Evolutionary conservation across 441 rosid genomes (phyloP), one percentile per base, ranked within the genome.

Genomic region (Pelargonium citronellum): DNA sequence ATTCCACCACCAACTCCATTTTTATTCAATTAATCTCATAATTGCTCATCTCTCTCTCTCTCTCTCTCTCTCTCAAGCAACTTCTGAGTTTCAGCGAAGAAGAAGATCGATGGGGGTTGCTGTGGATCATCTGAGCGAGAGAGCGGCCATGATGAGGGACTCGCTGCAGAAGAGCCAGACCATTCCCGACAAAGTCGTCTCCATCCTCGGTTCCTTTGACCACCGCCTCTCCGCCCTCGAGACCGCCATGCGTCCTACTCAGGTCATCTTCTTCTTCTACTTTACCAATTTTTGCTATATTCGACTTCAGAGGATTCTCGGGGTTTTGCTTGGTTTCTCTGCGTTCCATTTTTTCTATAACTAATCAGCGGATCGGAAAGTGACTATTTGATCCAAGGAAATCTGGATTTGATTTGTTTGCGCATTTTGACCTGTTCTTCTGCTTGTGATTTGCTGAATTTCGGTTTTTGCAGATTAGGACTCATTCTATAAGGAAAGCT

Each of bases 201-300:
- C 96, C 2, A 90, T 94, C 76, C 96, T 91, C 17, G 99, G 97
- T 20, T 91, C 99, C 58, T 94, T 94, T 69, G 99, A 91, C 70
- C 89, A 91, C 81, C 97, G 99, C 66, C 97, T 91, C n/a, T 91
- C 97, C 61, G 87, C 93, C 70, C 94, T 94, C 6, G 97, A 94
- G 76, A 85, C 99, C 60, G 99, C 97, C 80, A 91, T 94, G 99
- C 91, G 96, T 69, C 99, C 99, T 2, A 91, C 96, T 80, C 99
- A 91, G 96, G 99, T 94, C 65, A 6, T 13, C 30, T 19, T 62
- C 47, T 20, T 7, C 19, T 41, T 41, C 15, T 22, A n/a, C 58
- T 51, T 51, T 13, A 51, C 57, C 57, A 4, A 51, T 1, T 47
- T 47, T 47, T 24, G 27, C 27, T 0, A 1, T 0, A 27, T 1